Percentiles rank a stretch among this genome's conserved stretches.
phyloP scores from a whole-genome alignment of 2,329 filamentous ascomycete species.

The Blastomyces gilchristii region DNA sequence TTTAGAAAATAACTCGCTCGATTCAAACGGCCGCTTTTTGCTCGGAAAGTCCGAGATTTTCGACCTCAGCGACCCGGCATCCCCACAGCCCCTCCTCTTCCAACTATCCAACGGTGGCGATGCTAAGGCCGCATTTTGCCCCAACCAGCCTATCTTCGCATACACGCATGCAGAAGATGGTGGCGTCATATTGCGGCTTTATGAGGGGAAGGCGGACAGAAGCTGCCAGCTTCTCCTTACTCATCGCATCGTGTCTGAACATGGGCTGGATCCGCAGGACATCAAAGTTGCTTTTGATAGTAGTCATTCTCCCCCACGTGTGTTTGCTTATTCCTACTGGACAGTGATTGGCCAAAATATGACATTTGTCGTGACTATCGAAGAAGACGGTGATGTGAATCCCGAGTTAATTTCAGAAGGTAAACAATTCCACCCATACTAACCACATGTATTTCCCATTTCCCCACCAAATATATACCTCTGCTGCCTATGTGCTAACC shows the following conservation, averaged over 20 bases:
- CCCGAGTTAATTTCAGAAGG: constrained; percentile 2
- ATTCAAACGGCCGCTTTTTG: constrained; percentile 4
- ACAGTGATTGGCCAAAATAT: constrained; percentile 2
- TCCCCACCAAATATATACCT: not conserved
- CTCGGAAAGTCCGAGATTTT: constrained; percentile 6
- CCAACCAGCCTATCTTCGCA: constrained; percentile 7
- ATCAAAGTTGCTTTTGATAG: constrained; percentile 6
- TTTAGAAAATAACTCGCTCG: constrained; percentile 1
- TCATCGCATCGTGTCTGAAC: not conserved
- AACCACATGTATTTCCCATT: not conserved
- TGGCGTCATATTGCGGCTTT: constrained; percentile 3
- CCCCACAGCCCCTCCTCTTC: not conserved
- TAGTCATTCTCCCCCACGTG: constrained; percentile 3
- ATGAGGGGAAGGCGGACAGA: not conserved
- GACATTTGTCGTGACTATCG: constrained; percentile 5
- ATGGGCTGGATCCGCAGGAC: constrained; percentile 5
- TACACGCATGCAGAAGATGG: constrained; percentile 2
- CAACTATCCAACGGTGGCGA: not conserved
- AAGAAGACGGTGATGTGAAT: not conserved
- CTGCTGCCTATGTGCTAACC: not conserved
- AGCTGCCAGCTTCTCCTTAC: constrained; percentile 6
- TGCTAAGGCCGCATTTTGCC: constrained; percentile 1
- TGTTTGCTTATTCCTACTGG: constrained; percentile 9
- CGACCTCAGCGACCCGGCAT: constrained; percentile 3
- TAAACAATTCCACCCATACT: not conserved